Evolutionary conservation across 768 basidiomycete genomes (phyloP).

Genomic region (Cubamyces lactineus): DNA sequence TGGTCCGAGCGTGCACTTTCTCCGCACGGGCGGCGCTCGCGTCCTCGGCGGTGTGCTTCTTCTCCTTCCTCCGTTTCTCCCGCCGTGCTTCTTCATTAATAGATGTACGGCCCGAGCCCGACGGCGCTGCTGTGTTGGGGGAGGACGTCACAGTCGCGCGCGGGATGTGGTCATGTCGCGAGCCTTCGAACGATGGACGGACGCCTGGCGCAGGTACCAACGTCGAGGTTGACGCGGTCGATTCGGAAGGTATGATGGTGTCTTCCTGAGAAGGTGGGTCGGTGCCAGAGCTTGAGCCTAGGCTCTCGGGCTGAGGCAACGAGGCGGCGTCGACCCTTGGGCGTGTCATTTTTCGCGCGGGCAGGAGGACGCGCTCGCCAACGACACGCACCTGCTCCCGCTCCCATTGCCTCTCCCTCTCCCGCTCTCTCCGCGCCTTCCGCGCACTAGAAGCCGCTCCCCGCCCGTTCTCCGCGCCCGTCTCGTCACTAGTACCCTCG

Average conservation of each 20-base stretch:
- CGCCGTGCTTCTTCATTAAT: background rate
- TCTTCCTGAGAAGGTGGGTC: background rate
- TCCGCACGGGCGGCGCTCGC: background rate
- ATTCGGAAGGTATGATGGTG: background rate
- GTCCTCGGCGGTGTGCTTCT: too few species aligned
- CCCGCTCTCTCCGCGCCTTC: background rate
- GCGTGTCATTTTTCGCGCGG: conserved; percentile 19
- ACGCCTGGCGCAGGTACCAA: background rate
- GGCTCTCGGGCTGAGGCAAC: too few species aligned
- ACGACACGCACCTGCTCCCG: background rate
- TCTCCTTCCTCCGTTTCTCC: too few species aligned
- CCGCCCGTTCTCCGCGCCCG: background rate
- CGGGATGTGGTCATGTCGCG: background rate
- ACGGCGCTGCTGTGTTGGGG: background rate
- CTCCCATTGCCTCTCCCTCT: background rate
- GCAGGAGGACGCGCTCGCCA: conserved; percentile 21
- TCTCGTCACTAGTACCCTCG: background rate
- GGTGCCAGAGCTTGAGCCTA: too few species aligned
- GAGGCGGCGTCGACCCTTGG: background rate
- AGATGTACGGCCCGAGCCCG: background rate
- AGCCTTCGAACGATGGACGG: background rate
- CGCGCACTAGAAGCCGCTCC: background rate
- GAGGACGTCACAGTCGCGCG: background rate
- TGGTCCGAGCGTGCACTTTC: background rate
- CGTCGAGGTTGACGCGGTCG: background rate